Evolutionary conservation across 2,329 filamentous ascomycete genomes (phyloP), one percentile per base, ranked within the genome.

Genomic region (Leptographium wingfieldii): DNA sequence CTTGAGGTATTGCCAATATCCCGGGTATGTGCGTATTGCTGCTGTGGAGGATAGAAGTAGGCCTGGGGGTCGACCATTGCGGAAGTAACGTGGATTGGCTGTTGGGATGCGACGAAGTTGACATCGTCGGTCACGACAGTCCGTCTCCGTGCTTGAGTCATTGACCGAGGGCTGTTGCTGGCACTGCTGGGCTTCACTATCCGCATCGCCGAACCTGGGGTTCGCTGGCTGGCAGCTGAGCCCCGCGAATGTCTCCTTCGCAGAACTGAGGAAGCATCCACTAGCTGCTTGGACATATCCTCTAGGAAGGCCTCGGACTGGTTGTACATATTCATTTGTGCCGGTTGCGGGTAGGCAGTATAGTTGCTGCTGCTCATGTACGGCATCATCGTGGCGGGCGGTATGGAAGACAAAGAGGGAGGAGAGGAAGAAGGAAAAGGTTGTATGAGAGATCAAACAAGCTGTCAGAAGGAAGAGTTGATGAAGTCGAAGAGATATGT

Each of bases 141-240:
- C 68, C 79, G 81, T 68, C 83, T 77, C 65, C 81, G 74, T 60
- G 74, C 72, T 65, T 77, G 72, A 64, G 74, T 69, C 22, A 76
- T 74, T 5, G 77, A 76, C 65, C 83, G 78, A 16, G 86, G 86
- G 70, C 86, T 89, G 72, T 82, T 88, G 74, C 77, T 87, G 64
- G 84, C 80, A 64, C 74, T 80, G 16, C 49, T 60, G 38, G 85
- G 83, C 71, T 89, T 89, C 60, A 73, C 73, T 48, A 89, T 75
- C 62, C 85, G 78, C 80, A 82, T 84, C 61, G 74, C 73, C 62
- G 72, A 74, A 65, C 73, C 75, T 56, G 70, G 62, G 3, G 61
- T 72, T 67, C 76, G 78, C 69, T 78, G 78, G 64, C 77, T 75
- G 64, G 74, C 75, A 64, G 74, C 77, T 10, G 78, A 77, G 29